Conservation (phyloP, 306 rosid species). For the Mimosa pudica region DNA sequence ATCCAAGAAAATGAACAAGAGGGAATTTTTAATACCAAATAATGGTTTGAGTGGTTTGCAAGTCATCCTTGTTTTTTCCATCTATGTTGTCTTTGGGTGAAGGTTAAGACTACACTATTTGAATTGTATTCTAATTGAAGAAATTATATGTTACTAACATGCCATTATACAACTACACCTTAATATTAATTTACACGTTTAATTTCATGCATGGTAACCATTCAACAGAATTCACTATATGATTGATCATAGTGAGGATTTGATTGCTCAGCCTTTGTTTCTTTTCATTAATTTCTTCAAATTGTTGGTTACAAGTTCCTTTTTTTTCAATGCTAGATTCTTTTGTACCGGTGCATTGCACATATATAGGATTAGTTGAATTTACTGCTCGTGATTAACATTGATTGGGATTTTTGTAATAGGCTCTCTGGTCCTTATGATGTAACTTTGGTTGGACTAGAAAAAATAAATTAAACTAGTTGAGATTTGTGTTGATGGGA, state of each 20-base stretch:
- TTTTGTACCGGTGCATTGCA: neutral
- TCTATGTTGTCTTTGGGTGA: conserved; percentile 28
- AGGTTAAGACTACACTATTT: conserved; percentile 20
- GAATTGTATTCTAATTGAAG: conserved; percentile 3
- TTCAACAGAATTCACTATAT: neutral
- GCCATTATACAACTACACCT: neutral
- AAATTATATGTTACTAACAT: neutral
- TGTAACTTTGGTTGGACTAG: neutral
- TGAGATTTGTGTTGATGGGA: neutral
- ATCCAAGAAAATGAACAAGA: no score
- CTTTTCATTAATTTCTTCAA: neutral
- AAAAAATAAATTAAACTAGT: neutral
- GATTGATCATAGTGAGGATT: neutral
- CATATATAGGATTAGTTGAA: neutral
- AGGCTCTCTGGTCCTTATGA: neutral
- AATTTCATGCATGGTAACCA: conserved; percentile 14
- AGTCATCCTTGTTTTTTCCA: conserved; percentile 26
- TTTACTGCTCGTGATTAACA: neutral
- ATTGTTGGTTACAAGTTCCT: neutral
- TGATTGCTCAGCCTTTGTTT: neutral
- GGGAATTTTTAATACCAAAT: neutral
- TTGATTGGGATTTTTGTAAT: neutral
- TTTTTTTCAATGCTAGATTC: neutral
- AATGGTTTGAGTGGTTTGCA: conserved; percentile 29
- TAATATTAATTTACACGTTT: conserved; percentile 16